Base-by-base conservation (phyloP, 1,284 basidiomycete species). In the Tylopilus sp. region DNA sequence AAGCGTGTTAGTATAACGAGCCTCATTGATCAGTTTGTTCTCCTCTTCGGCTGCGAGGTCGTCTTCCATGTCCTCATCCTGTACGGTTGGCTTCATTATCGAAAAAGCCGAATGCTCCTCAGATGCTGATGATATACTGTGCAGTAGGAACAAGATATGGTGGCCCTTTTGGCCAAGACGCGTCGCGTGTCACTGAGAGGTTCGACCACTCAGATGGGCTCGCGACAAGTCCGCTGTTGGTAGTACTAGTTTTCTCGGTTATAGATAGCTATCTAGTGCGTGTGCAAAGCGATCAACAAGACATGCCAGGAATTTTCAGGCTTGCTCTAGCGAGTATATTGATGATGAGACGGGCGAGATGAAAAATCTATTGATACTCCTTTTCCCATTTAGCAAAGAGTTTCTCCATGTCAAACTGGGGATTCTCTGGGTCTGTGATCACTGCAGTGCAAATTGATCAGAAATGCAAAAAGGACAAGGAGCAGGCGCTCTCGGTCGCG, bases 341-440 rank as follows among this genome's bases (percentile, higher is more conserved):
- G 60, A 50, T 48, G 55, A 46, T 43, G 51, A 39, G 40, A 51
- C 21, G 52, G 33, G 49, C 24, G 45, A 50, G 42, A 38, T 20
- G 48, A 46, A 58, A 51, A 55, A 38, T 54, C 67, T 69, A 77
- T 72, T 71, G 71, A 62, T 73, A 71, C 43, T 82, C 79, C 62
- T 77, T 78, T 69, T 89, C 88, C 78, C 82, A 86, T 67, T 82
- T 81, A 44, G 75, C 76, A 68, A 98, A 69, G 58, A 97, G 76
- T 74, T 93, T 93, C 78, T 98, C 95, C 67, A 98, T 78, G 78
- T 99, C 94, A 74, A 99, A 99, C 59, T 82, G 85, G 56, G 94
- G 91, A 73, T 95, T 86, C 65, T 98, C 94, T 44, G 94, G 91
- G 76, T 99, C 83, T 57, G 91, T 89, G 61, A 95, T 75, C 60